Evolutionary conservation across 768 basidiomycete genomes (phyloP), one percentile per base, ranked within the genome.

Genomic region (Boletus rubropictus): DNA sequence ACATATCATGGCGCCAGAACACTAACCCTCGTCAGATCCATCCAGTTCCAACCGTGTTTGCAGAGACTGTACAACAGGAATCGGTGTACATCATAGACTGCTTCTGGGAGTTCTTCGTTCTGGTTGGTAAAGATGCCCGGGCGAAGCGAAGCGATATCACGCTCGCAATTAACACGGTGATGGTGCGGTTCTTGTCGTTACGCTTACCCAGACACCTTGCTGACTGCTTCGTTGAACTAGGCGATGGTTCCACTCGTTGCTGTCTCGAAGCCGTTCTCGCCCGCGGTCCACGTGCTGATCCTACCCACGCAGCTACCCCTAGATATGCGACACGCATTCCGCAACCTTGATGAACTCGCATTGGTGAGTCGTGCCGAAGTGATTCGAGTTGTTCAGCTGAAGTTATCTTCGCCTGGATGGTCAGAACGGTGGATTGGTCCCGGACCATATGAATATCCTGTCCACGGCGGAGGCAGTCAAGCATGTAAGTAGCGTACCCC

Each of bases 371-470:
- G 14, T 37, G 17, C 20, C 2, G 18, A 18, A 11, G 15, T 20
- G 27, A 38, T 34, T 17, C 10, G 33, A 17, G 15, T 9, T 22
- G 34, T 31, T 39, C 41, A 14, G 24, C 31, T 52, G 2, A 37
- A 3, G 15, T 7, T 39, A 4, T 20, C 17, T 39, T 10, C 20
- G 5, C 3, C 2, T 28, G n/a, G 28, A 28, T 20, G n/a, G 39
- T 46, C 54, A 79, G 79, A 79, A 80, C 42, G 68, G 75, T 21
- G 75, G 78, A 18, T 64, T 59, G 32, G 51, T 78, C 25, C 86
- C 86, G 8, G 80, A 87, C 52, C 84, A 89, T 54, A 89, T 90
- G 86, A 86, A 89, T 58, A 65, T 90, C 18, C 57, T 90, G 12
- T 73, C 82, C 8, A 69, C 68, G 10, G 41, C 60, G 4, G 81